Percentiles rank a stretch among this genome's conserved stretches.
phyloP scores from a whole-genome alignment of 106 monocot species.

The Alisma plantagoaquatica region DNA sequence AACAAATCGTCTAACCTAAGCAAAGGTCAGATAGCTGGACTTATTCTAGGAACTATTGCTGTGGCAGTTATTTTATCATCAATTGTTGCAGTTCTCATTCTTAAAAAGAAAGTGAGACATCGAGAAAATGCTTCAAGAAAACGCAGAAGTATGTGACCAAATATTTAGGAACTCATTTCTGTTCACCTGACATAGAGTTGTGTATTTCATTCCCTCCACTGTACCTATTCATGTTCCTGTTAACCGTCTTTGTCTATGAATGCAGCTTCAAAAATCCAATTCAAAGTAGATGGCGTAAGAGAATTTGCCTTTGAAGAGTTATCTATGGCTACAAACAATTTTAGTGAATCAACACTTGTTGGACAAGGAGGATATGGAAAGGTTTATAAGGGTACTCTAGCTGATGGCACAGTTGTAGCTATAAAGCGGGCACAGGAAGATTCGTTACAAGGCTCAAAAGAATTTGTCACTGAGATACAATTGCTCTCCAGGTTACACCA shows the following conservation, averaged over 20 bases:
- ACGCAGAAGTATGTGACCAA: slow-evolving; percentile 38
- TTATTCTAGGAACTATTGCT: slow-evolving; percentile 57
- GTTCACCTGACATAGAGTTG: too few relatives aligned
- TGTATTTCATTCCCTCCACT: too few relatives aligned
- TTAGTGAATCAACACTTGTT: slow-evolving; percentile 41
- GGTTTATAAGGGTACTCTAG: slow-evolving; percentile 82
- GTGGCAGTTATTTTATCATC: slow-evolving; percentile 37
- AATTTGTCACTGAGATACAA: slow-evolving; percentile 93
- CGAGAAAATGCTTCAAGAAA: slow-evolving; percentile 20
- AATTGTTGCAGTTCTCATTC: slow-evolving; percentile 38
- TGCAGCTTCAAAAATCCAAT: slow-evolving; percentile 62
- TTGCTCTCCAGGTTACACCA: slow-evolving; percentile 91
- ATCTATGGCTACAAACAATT: slow-evolving; percentile 52
- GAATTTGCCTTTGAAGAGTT: slow-evolving; percentile 70
- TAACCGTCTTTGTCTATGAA: too few relatives aligned
- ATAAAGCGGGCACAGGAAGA: slow-evolving; percentile 86
- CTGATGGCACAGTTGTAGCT: slow-evolving; percentile 77
- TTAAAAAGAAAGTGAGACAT: slow-evolving; percentile 38
- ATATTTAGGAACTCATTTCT: too few relatives aligned
- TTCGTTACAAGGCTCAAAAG: slow-evolving; percentile 91
- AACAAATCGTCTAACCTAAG: slow-evolving; percentile 23
- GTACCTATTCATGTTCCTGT: too few relatives aligned
- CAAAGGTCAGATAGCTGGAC: slow-evolving; percentile 58
- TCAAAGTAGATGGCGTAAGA: slow-evolving; percentile 87
- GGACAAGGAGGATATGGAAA: slow-evolving; percentile 98